phyloP scores from a whole-genome alignment of 139 green algal genomes.

The Edaphochlamys debaryana region DNA sequence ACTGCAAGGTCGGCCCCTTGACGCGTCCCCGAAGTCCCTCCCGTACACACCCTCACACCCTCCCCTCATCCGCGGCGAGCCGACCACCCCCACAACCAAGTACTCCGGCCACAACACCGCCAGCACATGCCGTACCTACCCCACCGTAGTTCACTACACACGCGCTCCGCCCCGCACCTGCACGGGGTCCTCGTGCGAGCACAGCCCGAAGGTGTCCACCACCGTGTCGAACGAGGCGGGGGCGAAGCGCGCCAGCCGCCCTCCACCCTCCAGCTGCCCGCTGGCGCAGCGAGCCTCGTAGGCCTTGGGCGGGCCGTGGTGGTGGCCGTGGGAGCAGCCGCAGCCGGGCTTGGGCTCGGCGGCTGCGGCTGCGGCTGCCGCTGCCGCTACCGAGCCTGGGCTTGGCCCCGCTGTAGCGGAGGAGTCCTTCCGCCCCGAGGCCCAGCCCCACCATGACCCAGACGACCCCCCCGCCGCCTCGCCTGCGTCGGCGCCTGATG shows the following conservation, averaged over 20 bases:
- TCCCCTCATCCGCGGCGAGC: too few relatives aligned
- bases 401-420: too few relatives aligned
- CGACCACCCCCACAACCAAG: too few relatives aligned
- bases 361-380: too few relatives aligned
- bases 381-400: too few relatives aligned
- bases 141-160: not conserved
- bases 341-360: not conserved
- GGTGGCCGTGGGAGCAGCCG: not conserved
- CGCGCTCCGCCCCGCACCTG: not conserved
- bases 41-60: too few relatives aligned
- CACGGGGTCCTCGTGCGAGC: slow-evolving; percentile 51
- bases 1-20: too few relatives aligned
- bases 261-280: slow-evolving; percentile 29
- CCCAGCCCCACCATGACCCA: too few relatives aligned
- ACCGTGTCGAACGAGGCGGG: slow-evolving; percentile 75
- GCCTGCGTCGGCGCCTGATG: not conserved
- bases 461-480: too few relatives aligned
- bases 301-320: not conserved
- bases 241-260: slow-evolving; percentile 50
- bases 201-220: slow-evolving; percentile 71
- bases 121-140: too few relatives aligned
- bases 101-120: too few relatives aligned
- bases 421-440: not conserved
- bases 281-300: slow-evolving; percentile 17
- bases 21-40: too few relatives aligned